Conservation (phyloP, 2,329 filamentous ascomycete genomes). For the Huntiella bhutanensis region DNA sequence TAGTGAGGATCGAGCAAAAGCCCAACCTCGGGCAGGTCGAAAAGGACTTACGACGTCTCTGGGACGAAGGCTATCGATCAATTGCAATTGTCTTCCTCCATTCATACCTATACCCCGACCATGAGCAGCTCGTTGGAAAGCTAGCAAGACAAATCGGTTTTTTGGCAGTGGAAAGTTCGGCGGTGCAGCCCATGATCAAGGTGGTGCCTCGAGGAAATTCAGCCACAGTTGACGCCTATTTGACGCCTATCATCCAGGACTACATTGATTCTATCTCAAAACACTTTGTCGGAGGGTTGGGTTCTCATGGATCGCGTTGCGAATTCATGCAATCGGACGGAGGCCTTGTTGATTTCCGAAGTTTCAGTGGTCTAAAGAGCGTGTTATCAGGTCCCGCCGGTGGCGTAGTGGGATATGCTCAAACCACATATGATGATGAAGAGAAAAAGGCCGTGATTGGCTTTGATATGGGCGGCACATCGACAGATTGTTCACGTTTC, state of each 20-base stretch:
- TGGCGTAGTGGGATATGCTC: constrained; percentile 79
- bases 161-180: constrained; percentile 15
- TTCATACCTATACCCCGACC: constrained; percentile 74
- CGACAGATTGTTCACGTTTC: constrained; percentile 78
- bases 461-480: constrained; percentile 71
- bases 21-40: constrained; percentile 36
- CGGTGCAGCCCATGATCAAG: constrained; percentile 25
- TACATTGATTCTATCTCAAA: constrained; percentile 23
- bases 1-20: constrained; percentile 43
- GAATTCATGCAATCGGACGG: constrained; percentile 93
- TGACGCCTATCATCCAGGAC: constrained; percentile 24
- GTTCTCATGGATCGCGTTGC: constrained; percentile 66
- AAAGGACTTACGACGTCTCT: constrained; percentile 38
- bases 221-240: constrained; percentile 25
- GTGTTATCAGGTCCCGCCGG: constrained; percentile 85
- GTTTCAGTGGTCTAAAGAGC: constrained; percentile 67
- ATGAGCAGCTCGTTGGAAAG: constrained; percentile 59
- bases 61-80: constrained; percentile 49
- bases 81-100: constrained; percentile 87
- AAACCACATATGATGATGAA: constrained; percentile 71
- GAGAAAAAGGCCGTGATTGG: constrained; percentile 78
- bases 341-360: constrained; percentile 51
- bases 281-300: constrained; percentile 57
- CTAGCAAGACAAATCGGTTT: constrained; percentile 60
- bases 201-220: constrained; percentile 26